A percentile compares a stretch with the other conserved stretches of the same genome.
Evolutionary conservation across 352 stramenopile species (phyloP).

Genomic region (Globisporangium barbulae): DNA sequence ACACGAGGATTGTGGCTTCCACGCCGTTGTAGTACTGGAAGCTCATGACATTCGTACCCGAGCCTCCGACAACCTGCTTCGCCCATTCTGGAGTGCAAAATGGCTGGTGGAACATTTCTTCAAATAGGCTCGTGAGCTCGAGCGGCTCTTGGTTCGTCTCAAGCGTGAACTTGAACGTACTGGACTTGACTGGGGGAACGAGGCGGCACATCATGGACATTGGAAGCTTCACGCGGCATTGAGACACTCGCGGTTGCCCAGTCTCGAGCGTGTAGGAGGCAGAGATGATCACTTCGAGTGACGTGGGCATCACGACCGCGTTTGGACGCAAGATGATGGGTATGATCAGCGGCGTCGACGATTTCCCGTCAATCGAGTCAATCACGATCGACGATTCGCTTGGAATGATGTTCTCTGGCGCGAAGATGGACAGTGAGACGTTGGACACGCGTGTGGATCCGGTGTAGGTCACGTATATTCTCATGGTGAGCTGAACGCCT

Average conservation of each 20-base stretch:
- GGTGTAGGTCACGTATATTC: constrained; percentile 83
- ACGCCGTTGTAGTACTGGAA: constrained; percentile 89
- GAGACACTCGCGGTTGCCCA: constrained; percentile 64
- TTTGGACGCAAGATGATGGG: constrained; percentile 53
- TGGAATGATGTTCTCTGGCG: constrained; percentile 57
- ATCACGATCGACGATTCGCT: constrained; percentile 70
- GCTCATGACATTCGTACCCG: constrained; percentile 74
- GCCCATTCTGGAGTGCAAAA: constrained; percentile 64
- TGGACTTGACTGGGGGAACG: constrained; percentile 73
- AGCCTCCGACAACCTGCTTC: constrained; percentile 55
- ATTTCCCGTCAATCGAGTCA: constrained; percentile 60
- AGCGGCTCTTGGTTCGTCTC: constrained; percentile 83
- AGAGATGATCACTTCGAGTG: constrained; percentile 55
- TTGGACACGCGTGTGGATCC: constrained; percentile 60
- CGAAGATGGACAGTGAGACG: constrained; percentile 69
- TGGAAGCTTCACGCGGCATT: constrained; percentile 63
- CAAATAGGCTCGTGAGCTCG: constrained; percentile 72
- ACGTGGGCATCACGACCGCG: constrained; percentile 51
- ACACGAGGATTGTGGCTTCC: constrained; percentile 85
- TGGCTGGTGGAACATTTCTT: constrained; percentile 85
- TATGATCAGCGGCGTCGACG: constrained; percentile 61
- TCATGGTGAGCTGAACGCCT: constrained; percentile 61
- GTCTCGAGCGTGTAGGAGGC: constrained; percentile 73
- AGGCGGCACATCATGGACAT: constrained; percentile 72
- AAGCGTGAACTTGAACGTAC: constrained; percentile 87